Percentiles rank a stretch among this genome's conserved stretches.
Conservation (phyloP, 1,284 basidiomycete species). For the Sanghuangporus weigelae region DNA sequence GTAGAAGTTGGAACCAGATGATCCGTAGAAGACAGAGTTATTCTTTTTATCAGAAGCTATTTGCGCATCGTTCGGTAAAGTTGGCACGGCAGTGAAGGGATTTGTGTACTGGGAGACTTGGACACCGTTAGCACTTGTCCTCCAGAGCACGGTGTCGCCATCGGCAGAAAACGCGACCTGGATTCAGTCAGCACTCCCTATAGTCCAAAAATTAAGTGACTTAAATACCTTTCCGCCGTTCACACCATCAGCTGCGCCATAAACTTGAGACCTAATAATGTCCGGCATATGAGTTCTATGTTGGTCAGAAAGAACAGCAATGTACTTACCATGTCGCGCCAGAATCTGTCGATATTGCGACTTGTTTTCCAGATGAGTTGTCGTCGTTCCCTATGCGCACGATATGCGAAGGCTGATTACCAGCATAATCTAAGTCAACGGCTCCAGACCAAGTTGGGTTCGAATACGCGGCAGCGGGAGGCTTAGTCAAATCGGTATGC, state of each 20-base stretch:
- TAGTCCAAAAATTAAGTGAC: not conserved
- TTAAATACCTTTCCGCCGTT: slow-evolving; percentile 39
- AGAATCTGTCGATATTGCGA: slow-evolving; percentile 49
- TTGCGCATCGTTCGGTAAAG: slow-evolving; percentile 44
- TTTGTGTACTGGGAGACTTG: slow-evolving; percentile 46
- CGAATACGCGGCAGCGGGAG: slow-evolving; percentile 38
- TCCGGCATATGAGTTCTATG: not conserved
- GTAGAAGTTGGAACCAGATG: slow-evolving; percentile 50
- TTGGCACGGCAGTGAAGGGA: slow-evolving; percentile 43
- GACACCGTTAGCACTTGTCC: slow-evolving; percentile 42
- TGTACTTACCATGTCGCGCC: slow-evolving; percentile 43
- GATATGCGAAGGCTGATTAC: slow-evolving; percentile 46
- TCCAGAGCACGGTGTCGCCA: slow-evolving; percentile 54
- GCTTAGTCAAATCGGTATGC: slow-evolving; percentile 41
- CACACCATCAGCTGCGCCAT: slow-evolving; percentile 46
- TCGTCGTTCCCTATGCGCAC: slow-evolving; percentile 49
- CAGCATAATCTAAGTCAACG: slow-evolving; percentile 54
- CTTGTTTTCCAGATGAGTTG: slow-evolving; percentile 44
- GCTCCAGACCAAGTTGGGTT: slow-evolving; percentile 49
- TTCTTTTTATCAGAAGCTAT: slow-evolving; percentile 60
- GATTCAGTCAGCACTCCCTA: not conserved
- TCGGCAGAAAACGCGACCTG: slow-evolving; percentile 50
- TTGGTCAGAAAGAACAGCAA: not conserved
- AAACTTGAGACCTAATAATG: slow-evolving; percentile 31
- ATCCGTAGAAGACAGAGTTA: slow-evolving; percentile 53